Conservation (phyloP, 2,329 filamentous ascomycete species). For the Leptodontidium sp. region DNA sequence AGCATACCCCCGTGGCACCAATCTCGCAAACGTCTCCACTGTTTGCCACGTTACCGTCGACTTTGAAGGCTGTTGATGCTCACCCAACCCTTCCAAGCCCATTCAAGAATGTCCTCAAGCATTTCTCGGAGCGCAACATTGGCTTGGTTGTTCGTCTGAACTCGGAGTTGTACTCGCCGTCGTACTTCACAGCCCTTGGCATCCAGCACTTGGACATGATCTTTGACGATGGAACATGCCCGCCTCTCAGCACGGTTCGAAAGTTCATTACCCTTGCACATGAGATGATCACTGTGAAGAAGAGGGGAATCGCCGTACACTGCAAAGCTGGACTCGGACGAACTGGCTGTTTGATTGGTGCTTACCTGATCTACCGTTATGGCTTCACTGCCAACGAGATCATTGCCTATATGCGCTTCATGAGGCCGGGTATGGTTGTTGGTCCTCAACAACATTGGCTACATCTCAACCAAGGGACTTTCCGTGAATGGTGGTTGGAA, state of each 20-base stretch:
- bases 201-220: constrained; percentile 99
- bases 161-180: constrained; percentile 93
- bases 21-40: constrained; percentile 77
- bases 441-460: constrained; percentile 99
- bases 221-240: constrained; percentile 97
- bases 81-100: constrained; percentile 78
- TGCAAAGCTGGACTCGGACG: constrained; percentile 97
- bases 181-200: constrained; percentile 95
- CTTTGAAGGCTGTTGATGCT: constrained; percentile 74
- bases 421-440: constrained; percentile 98
- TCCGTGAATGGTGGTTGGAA: constrained; percentile 97
- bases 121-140: constrained; percentile 88
- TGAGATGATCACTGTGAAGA: constrained; percentile 89
- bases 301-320: constrained; percentile 95
- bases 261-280: constrained; percentile 96
- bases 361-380: constrained; percentile 96
- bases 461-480: constrained; percentile 93
- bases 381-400: constrained; percentile 97
- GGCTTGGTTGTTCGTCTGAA: constrained; percentile 95
- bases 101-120: constrained; percentile 94
- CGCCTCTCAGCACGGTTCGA: constrained; percentile 84
- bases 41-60: constrained; percentile 78
- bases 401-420: constrained; percentile 98
- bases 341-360: constrained; percentile 95
- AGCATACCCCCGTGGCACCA: constrained; percentile 78